A percentile compares a stretch with the other conserved stretches of the same genome.
Conservation (phyloP, 495 filamentous ascomycete genomes). For the Pyronema omphalodes region DNA sequence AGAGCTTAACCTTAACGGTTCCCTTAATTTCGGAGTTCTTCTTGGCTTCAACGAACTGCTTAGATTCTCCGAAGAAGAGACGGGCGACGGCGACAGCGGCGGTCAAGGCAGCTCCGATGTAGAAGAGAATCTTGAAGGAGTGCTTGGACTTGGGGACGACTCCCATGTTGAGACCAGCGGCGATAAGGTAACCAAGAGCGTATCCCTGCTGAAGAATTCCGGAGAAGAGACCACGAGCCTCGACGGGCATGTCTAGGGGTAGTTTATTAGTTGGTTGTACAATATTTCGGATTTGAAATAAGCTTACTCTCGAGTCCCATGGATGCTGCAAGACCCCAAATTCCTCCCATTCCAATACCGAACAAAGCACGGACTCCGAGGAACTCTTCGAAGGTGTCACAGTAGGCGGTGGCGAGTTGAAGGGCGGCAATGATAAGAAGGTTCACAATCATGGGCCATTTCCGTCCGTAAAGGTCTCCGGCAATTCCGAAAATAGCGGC, state of each 20-base stretch:
- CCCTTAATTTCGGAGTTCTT: slow-evolving; percentile 6
- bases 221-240: slow-evolving; percentile 56
- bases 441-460: slow-evolving; percentile 64
- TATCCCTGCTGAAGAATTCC: slow-evolving; percentile 66
- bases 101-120: slow-evolving; percentile 43
- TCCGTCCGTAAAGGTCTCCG: slow-evolving; percentile 56
- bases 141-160: slow-evolving; percentile 28
- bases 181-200: slow-evolving; percentile 54
- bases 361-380: slow-evolving; percentile 46
- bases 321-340: slow-evolving; percentile 64
- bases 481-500: slow-evolving; percentile 53
- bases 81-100: slow-evolving; percentile 45
- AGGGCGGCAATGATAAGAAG: slow-evolving; percentile 40
- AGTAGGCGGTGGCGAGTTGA: slow-evolving; percentile 58
- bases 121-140: slow-evolving; percentile 23
- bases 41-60: slow-evolving; percentile 44
- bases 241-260: slow-evolving; percentile 17
- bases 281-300: neutral
- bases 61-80: slow-evolving; percentile 48
- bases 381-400: slow-evolving; percentile 45
- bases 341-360: slow-evolving; percentile 68
- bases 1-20: slow-evolving; percentile 24
- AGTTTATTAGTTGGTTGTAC: neutral
- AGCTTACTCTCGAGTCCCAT: slow-evolving; percentile 52
- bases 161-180: slow-evolving; percentile 50